Evolutionary conservation across 2,329 filamentous ascomycete species (phyloP).

Genomic region (Ophiostoma pallidulum): DNA sequence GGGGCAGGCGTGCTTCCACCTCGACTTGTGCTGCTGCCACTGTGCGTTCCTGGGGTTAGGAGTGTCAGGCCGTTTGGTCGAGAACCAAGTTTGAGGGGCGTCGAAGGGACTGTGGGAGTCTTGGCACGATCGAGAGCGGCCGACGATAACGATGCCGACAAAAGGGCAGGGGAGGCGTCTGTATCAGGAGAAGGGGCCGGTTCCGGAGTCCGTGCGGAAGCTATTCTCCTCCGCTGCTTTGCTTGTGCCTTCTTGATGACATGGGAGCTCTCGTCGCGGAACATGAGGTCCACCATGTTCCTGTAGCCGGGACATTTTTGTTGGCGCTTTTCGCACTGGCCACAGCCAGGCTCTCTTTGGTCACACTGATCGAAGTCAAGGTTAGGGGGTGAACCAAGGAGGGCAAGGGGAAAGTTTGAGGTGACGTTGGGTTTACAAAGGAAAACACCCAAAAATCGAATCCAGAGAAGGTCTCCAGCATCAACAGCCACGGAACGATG

Average conservation of each 20-base stretch:
- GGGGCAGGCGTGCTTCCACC: neutral
- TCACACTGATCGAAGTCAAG: constrained; percentile 36
- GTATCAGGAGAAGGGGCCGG: constrained; percentile 17
- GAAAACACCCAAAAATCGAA: no score
- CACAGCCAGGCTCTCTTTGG: constrained; percentile 40
- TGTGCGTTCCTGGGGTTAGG: constrained; percentile 3
- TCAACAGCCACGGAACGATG: neutral
- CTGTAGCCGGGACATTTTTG: constrained; percentile 46
- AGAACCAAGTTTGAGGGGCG: neutral
- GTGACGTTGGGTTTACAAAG: neutral
- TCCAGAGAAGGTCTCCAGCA: neutral
- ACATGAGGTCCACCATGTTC: constrained; percentile 47
- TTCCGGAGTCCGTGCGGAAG: constrained; percentile 14
- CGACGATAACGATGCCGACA: constrained; percentile 8
- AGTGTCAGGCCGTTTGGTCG: neutral
- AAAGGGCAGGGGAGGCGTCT: constrained; percentile 6
- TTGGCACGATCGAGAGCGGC: neutral
- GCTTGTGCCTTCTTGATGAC: constrained; percentile 43
- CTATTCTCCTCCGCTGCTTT: constrained; percentile 22
- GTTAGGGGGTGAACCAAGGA: neutral
- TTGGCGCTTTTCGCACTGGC: constrained; percentile 44
- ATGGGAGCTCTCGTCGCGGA: constrained; percentile 46
- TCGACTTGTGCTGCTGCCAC: neutral
- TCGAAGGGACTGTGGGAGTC: neutral
- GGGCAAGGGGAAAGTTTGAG: neutral